Base-by-base conservation (phyloP, 2,329 filamentous ascomycete genomes). In the Rugonectria rugulosa region DNA sequence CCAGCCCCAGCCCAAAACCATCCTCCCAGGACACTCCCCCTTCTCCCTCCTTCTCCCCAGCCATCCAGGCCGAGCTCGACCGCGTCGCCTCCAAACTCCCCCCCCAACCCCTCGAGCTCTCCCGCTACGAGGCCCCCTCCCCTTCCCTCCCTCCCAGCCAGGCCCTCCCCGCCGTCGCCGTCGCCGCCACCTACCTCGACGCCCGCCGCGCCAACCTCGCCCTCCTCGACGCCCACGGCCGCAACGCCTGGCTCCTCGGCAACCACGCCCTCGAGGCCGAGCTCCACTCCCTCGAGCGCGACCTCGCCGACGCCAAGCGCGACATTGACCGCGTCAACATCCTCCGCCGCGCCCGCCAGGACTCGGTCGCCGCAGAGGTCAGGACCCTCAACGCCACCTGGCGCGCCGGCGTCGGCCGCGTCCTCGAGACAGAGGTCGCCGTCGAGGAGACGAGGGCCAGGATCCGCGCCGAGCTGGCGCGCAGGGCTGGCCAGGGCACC, bases 181-280 rank as follows among this genome's bases (percentile, higher is more conserved):
- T 81, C 1, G 74, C 79, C 43, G 77, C 75, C 36, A 70, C 78
- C n/a, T 84, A 86, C 72, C 77, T 87, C 11, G 62, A 71, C 11
- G 68, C 74, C n/a, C 81, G 85, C 4, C 72, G 77, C 29, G 67
- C 79, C 26, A 81, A 85, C 73, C 84, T 97, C 15, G 77, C 80
- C 1, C 81, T 97, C n/a, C 83, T 97, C 17, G 90, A 95, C 67
- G 81, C 81, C 45, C 88, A 88, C 73, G 95, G 94, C 63, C 91
- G 91, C 76, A 97, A 97, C 73, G 89, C 91, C 9, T 98, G 95
- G 94, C 80, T 99, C 51, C 83, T 96, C 8, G 86, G 86, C 6
- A 99, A 99, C 73, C 85, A 88, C 65, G 86, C 90, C 63, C 74
- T 92, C 17, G 94, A 97, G 75, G 84, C 85, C 37, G 83, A 91